Conservation (phyloP, 441 rosid species). For the Capsella rubella region DNA sequence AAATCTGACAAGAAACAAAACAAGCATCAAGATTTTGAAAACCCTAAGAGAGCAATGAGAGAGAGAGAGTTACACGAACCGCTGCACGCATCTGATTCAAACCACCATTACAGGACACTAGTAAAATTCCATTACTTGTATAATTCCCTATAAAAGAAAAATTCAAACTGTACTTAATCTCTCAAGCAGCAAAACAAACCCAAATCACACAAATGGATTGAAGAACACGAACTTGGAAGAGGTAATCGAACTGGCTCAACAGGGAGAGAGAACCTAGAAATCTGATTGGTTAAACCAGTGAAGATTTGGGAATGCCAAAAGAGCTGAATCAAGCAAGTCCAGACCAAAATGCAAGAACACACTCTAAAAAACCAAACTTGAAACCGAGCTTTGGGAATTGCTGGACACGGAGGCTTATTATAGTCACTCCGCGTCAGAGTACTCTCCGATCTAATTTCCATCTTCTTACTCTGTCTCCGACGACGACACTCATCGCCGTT, state of each 20-base stretch:
- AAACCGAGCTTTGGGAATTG: slow-evolving; percentile 60
- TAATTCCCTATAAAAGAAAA: slow-evolving; percentile 67
- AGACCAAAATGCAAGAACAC: slow-evolving; percentile 78
- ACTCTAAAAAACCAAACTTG: slow-evolving; percentile 83
- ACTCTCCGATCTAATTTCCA: slow-evolving; percentile 86
- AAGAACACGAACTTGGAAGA: slow-evolving; percentile 58
- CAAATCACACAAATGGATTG: not conserved
- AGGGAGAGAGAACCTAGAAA: slow-evolving; percentile 48
- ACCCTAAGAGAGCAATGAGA: slow-evolving; percentile 25
- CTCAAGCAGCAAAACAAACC: slow-evolving; percentile 11
- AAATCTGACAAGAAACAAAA: slow-evolving; percentile 60
- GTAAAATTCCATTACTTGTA: slow-evolving; percentile 78
- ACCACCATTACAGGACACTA: slow-evolving; percentile 96
- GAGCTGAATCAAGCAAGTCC: slow-evolving; percentile 96
- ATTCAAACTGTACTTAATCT: slow-evolving; percentile 22
- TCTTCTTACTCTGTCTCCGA: slow-evolving; percentile 49
- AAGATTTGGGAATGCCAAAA: slow-evolving; percentile 71
- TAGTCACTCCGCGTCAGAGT: slow-evolving; percentile 53
- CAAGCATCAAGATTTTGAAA: slow-evolving; percentile 19
- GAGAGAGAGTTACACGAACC: slow-evolving; percentile 52
- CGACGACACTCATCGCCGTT: slow-evolving; percentile 62
- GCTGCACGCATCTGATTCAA: slow-evolving; percentile 99
- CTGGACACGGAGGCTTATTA: slow-evolving; percentile 44
- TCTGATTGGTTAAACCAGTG: slow-evolving; percentile 51
- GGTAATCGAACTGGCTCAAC: slow-evolving; percentile 48